Percentiles rank a stretch among this genome's conserved stretches.
Conservation (phyloP, 257 asterid genomes). For the Primulina eburnea region DNA sequence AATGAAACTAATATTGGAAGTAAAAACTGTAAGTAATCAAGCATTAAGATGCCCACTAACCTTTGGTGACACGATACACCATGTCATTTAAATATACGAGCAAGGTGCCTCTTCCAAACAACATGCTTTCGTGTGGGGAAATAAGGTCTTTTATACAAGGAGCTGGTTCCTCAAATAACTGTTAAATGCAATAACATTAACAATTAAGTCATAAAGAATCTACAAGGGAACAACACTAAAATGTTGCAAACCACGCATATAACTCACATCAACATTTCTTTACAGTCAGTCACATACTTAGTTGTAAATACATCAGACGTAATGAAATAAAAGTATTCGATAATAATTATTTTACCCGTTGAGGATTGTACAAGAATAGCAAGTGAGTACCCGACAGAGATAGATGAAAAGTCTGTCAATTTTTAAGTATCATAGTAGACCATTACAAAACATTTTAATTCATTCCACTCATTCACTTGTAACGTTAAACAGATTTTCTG, state of each 20-base stretch:
- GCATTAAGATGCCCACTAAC: slow-evolving; percentile 26
- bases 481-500: slow-evolving; percentile 1
- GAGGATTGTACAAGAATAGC: neutral
- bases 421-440: neutral
- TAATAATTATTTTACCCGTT: neutral
- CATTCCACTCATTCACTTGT: neutral
- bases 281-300: neutral
- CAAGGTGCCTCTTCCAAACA: slow-evolving; percentile 52
- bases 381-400: neutral
- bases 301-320: slow-evolving; percentile 3
- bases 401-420: neutral
- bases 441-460: neutral
- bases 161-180: slow-evolving; percentile 79
- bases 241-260: slow-evolving; percentile 12
- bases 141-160: slow-evolving; percentile 48
- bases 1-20: neutral
- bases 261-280: neutral
- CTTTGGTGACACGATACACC: slow-evolving; percentile 43
- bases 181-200: slow-evolving; percentile 29
- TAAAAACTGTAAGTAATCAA: neutral
- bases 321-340: slow-evolving; percentile 5
- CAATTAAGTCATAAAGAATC: slow-evolving; percentile 8
- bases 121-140: slow-evolving; percentile 37
- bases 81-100: slow-evolving; percentile 42
- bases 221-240: slow-evolving; percentile 2